Percentiles rank a stretch among this genome's conserved stretches.
These are phyloP conservation scores for Saturnispora serradocipensis DNA, from an alignment of 805 yeast genomes.

Conservation along the genomic window DNA sequence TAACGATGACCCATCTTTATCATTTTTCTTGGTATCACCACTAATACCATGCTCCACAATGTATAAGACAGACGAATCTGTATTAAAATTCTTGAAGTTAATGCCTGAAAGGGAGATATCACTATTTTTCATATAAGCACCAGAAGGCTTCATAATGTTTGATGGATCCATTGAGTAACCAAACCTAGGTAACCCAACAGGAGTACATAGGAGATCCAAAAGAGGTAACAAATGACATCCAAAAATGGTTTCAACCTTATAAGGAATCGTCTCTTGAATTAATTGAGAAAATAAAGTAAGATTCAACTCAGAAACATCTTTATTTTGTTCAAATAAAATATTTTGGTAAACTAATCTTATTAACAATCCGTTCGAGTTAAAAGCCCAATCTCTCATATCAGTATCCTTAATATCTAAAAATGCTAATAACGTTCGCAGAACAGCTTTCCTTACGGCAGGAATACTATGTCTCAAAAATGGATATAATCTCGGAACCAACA, in stretches of 20 bases:
- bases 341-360: conserved; percentile 79
- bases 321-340: conserved; percentile 79
- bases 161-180: conserved; percentile 74
- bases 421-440: conserved; percentile 68
- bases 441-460: conserved; percentile 82
- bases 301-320: conserved; percentile 57
- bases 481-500: conserved; percentile 79
- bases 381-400: conserved; percentile 54
- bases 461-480: conserved; percentile 94
- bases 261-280: conserved; percentile 35
- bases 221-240: conserved; percentile 50
- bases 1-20: background rate
- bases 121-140: conserved; percentile 31
- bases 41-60: conserved; percentile 5
- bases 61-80: conserved; percentile 2
- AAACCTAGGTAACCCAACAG: conserved; percentile 87
- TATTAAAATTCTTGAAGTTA: conserved; percentile 12
- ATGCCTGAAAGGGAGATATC: conserved; percentile 24
- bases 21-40: background rate
- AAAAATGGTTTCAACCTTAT: conserved; percentile 42
- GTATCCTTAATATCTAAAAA: conserved; percentile 50
- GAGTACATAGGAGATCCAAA: conserved; percentile 71
- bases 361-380: conserved; percentile 43
- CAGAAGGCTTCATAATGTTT: conserved; percentile 76
- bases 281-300: conserved; percentile 49